Evolutionary conservation across 495 filamentous ascomycete species (phyloP), one percentile per base, ranked within the genome.

Genomic region (Aspergillus saccharolyticus): DNA sequence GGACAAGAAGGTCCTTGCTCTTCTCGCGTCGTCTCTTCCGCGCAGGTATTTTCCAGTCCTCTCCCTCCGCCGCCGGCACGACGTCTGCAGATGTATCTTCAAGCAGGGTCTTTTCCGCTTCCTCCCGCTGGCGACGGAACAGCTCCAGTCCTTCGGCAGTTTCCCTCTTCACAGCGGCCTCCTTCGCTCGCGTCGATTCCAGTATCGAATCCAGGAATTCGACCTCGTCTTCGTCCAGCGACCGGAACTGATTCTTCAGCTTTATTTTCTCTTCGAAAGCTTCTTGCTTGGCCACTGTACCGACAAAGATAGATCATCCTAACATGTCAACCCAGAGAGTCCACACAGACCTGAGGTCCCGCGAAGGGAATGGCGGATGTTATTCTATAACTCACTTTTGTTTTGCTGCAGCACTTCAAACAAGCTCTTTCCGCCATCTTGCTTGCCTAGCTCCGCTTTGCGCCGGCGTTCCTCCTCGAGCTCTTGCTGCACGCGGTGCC

Each of bases 221-320:
- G 58, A 94, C 81, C 73, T 98, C 94, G 64, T 95, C 92, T 59
- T 96, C 90, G 65, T 97, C 91, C 42, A 98, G 82, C 9, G 90
- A 82, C 53, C 91, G 87, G 75, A 97, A 98, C 75, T 97, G 94
- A 69, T 97, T 96, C 70, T 88, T 88, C 46, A 98, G 70, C 57
- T 86, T 83, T 55, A 83, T 83, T 61, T 88, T 86, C 71, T 98
- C 95, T 71, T 96, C 93, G 70, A 97, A 96, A 51, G 90, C 91
- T 65, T 96, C 92, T 74, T 97, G 91, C 72, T 97, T 97, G 61
- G 90, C 90, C 68, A 89, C 91, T 94, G 60, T 20, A 59, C 25
- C 50, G 45, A 45, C 52, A 58, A 62, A 59, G 49, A 63, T 60
- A 56, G 30, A 63, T 68, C 69, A 70, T 67, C 73, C 81, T 82